Evolutionary conservation across 768 basidiomycete genomes (phyloP), one percentile per base, ranked within the genome.

Genomic region (Boletus tylopilopsis): DNA sequence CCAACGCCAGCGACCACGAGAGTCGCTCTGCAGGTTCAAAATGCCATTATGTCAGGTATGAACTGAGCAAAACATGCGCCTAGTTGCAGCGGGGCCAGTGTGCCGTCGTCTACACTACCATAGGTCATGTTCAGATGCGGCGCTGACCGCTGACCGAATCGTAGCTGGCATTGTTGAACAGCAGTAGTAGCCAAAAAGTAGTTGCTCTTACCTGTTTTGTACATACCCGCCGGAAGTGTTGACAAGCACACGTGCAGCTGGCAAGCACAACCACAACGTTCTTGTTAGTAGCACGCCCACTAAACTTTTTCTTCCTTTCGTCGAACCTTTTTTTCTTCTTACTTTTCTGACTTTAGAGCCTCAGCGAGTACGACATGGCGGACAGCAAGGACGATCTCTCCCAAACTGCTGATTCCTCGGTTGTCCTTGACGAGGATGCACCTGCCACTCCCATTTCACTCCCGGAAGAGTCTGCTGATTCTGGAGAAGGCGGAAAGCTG

Each of bases 401-500:
- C 8, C 42, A 49, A 6, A 53, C 54, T 19, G 16, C 38, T 16
- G 46, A 53, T 10, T 36, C 58, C 2, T 24, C 41, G 0, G 39
- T 48, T 10, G 46, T 52, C 44, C 32, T 64, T 30, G 76, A 83
- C 55, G 78, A 82, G 22, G 81, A 82, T 10, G 69, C 75, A 22
- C 73, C 78, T 9, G 76, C 70, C 13, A 74, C 78, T 19, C 71
- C 84, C 48, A 79, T 89, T 38, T 80, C 85, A 13, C 77, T 90
- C 5, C 83, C 85, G 49, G 87, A 90, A 45, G 87, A 90, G 55
- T 66, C 77, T 35, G 77, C 74, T 35, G 89, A 91, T 50, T 62
- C 76, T 35, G 86, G 88, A 27, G 94, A 97, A 66, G 90, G 91
- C 52, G 88, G 91, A 40, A 94, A 89, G 76, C 75, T 96, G 51